These are phyloP conservation scores for Ogataea ramenticola DNA, from an alignment of 805 yeast genomes.

Conservation along the genomic window DNA sequence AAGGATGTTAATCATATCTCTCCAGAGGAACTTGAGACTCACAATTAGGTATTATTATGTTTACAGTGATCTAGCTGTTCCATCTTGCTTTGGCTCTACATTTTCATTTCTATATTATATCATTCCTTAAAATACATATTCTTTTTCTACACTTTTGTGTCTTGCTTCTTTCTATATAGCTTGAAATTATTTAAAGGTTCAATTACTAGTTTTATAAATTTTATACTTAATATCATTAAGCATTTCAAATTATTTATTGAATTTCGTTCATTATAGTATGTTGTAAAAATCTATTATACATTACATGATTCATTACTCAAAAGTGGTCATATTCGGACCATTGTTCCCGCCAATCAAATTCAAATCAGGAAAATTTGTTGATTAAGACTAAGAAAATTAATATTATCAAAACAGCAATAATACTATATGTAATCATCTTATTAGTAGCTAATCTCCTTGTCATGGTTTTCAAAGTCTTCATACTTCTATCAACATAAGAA, in stretches of 20 bases:
- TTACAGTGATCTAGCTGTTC: not conserved
- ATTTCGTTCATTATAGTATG: not conserved
- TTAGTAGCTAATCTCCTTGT: constrained; percentile 89
- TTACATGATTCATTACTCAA: too few relatives aligned
- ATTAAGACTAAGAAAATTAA: constrained; percentile 78
- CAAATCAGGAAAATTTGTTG: constrained; percentile 58
- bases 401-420: constrained; percentile 78
- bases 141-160: too few relatives aligned
- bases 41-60: constrained; percentile 7
- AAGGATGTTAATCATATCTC: constrained; percentile 35
- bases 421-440: constrained; percentile 82
- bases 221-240: not conserved
- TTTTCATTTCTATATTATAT: too few relatives aligned
- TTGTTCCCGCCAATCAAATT: too few relatives aligned
- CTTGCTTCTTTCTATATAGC: too few relatives aligned
- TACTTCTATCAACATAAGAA: constrained; percentile 81
- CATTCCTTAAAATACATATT: too few relatives aligned
- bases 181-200: too few relatives aligned
- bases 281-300: not conserved
- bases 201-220: not conserved
- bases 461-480: constrained; percentile 84
- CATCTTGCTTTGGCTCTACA: not conserved
- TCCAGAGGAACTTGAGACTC: constrained; percentile 54
- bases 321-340: too few relatives aligned
- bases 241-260: not conserved